phyloP scores from a whole-genome alignment of 1,139 yeast genomes.

The Yamadazyma sp. region DNA sequence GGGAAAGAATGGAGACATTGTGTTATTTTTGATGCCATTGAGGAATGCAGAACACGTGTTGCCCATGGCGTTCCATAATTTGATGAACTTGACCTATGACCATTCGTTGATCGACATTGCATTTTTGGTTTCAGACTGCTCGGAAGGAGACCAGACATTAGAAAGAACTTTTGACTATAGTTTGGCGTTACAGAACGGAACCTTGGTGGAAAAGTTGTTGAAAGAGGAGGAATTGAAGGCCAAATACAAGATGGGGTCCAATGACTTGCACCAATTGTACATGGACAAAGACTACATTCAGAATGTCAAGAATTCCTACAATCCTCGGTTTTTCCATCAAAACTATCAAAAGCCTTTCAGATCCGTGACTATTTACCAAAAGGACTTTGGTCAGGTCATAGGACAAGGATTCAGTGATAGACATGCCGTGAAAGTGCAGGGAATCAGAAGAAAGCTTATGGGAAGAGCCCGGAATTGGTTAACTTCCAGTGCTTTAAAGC shows the following conservation, averaged over 20 bases:
- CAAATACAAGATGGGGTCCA: slow-evolving; percentile 45
- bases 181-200: slow-evolving; percentile 69
- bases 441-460: slow-evolving; percentile 82
- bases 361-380: slow-evolving; percentile 70
- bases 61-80: slow-evolving; percentile 79
- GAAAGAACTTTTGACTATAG: slow-evolving; percentile 66
- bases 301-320: slow-evolving; percentile 55
- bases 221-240: slow-evolving; percentile 34
- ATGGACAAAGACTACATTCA: slow-evolving; percentile 68
- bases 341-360: slow-evolving; percentile 73
- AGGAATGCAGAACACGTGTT: slow-evolving; percentile 80
- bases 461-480: slow-evolving; percentile 91
- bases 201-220: slow-evolving; percentile 51
- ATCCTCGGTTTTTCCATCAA: slow-evolving; percentile 54
- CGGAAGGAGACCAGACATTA: slow-evolving; percentile 71
- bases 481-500: slow-evolving; percentile 70
- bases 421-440: slow-evolving; percentile 89
- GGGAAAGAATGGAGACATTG: slow-evolving; percentile 56
- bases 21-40: slow-evolving; percentile 72
- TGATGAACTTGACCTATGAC: slow-evolving; percentile 84
- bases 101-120: slow-evolving; percentile 81
- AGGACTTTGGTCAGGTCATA: slow-evolving; percentile 81
- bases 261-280: slow-evolving; percentile 63
- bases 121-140: slow-evolving; percentile 81
- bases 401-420: slow-evolving; percentile 90